Evolutionary conservation across 2,329 filamentous ascomycete genomes (phyloP), one percentile per base, ranked within the genome.

Genomic region (Onygena corvina): DNA sequence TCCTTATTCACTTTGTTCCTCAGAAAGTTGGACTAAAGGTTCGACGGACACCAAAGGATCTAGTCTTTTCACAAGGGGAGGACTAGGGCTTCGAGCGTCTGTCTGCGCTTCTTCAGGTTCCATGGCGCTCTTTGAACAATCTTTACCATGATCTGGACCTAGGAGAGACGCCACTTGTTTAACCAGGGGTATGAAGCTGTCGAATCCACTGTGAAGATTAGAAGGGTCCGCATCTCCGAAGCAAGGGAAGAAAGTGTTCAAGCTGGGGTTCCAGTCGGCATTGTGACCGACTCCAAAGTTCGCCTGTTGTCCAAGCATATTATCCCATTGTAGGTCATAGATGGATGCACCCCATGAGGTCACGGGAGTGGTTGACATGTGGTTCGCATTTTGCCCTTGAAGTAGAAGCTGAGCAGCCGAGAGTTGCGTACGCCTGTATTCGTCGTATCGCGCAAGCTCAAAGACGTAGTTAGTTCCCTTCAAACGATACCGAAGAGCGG

Each of bases 381-480:
- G 47, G 36, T 49, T 51, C 1, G 12, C 23, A 3, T n/a, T 34
- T 33, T 44, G 14, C 1, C 27, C 25, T 9, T 30, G 30, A 18
- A 47, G 21, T 12, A 35, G 21, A 27, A 36, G n/a, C 8, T 47
- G 30, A 8, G 36, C 49, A 9, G 33, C 47, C 9, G 40, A 40
- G 4, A 33, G 16, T 18, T 7, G 46, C 7, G 20, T 34, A 46
- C 38, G 50, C 31, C 51, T 51, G 38, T 67, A 69, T 29, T 63
- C 57, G 48, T 71, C 69, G 48, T 68, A 70, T 3, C 68, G 64
- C 6, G 66, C 61, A 29, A 72, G 57, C 50, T 71, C 69, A n/a
- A 72, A 59, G 6, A 65, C 59, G 48, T 67, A 68, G 2, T 64
- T 61, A 0, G 67, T 70, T 4, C 60, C 59, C 48, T 64, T 68